Conservation (phyloP, 345 rosid species). For the Abelmoschus esculentus region DNA sequence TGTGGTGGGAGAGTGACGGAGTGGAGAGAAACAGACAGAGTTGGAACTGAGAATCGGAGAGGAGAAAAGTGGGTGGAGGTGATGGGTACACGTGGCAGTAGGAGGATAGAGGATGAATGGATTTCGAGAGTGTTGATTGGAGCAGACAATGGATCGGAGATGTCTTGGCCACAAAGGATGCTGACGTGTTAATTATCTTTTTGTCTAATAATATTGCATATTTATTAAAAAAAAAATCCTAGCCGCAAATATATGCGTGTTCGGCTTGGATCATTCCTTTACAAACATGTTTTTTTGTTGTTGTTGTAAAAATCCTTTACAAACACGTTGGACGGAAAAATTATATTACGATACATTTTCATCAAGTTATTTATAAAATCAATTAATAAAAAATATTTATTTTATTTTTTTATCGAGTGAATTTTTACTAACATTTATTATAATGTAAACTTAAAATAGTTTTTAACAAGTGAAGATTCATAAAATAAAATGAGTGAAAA, state of each 20-base stretch:
- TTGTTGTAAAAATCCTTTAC: no score
- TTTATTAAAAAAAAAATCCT: neutral
- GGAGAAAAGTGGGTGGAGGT: conserved; percentile 45
- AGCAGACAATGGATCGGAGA: neutral
- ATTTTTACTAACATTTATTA: no score
- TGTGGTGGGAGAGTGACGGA: conserved; percentile 11
- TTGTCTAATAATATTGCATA: neutral
- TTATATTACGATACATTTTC: no score
- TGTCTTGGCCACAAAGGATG: conserved; percentile 20
- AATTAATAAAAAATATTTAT: no score
- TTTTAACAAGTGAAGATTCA: no score
- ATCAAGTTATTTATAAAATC: no score
- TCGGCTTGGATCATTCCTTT: neutral
- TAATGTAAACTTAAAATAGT: no score
- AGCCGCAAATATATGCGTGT: neutral
- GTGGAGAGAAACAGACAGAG: conserved; percentile 4
- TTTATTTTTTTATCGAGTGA: no score
- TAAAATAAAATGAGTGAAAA: no score
- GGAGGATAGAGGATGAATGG: conserved; percentile 10
- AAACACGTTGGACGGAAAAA: no score
- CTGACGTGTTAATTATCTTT: conserved; percentile 16
- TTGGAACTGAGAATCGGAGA: neutral
- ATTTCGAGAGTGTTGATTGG: conserved; percentile 26
- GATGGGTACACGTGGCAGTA: conserved; percentile 58
- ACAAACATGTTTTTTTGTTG: no score